These are phyloP conservation scores for Talaromyces sp. DNA, from an alignment of 2,329 filamentous ascomycete genomes.

Conservation along the genomic window DNA sequence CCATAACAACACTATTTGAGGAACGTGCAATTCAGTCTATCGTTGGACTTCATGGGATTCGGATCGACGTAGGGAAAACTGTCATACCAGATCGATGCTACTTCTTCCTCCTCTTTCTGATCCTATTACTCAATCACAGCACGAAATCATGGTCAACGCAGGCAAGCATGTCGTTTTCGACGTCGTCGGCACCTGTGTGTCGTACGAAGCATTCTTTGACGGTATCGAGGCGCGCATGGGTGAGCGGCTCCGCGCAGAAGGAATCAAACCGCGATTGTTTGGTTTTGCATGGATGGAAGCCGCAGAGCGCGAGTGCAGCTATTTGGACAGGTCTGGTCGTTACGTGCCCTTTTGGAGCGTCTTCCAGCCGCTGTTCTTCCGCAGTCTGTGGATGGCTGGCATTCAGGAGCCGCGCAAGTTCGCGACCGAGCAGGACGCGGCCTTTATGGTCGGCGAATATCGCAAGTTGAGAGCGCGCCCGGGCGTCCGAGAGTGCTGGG, in stretches of 20 bases:
- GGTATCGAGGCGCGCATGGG: not conserved
- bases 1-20: not conserved
- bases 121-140: not conserved
- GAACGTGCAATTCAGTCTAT: no score
- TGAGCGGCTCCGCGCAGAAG: constrained; percentile 30
- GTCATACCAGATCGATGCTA: no score
- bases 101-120: not conserved
- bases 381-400: constrained; percentile 41
- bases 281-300: constrained; percentile 45
- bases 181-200: constrained; percentile 50
- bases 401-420: constrained; percentile 38
- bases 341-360: constrained; percentile 42
- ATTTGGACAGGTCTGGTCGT: constrained; percentile 40
- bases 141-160: not conserved
- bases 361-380: constrained; percentile 44
- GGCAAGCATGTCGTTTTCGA: constrained; percentile 50
- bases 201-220: constrained; percentile 35
- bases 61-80: not conserved
- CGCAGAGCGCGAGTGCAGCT: constrained; percentile 47
- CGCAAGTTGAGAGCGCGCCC: not conserved
- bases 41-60: no score
- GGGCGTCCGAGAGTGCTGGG: not conserved
- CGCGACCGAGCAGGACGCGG: constrained; percentile 41
- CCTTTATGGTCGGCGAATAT: constrained; percentile 44
- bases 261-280: constrained; percentile 39